A percentile compares a stretch with the other conserved stretches of the same genome.
Evolutionary conservation across 2,329 filamentous ascomycete species (phyloP).

Genomic region (Calonectria naviculata): DNA sequence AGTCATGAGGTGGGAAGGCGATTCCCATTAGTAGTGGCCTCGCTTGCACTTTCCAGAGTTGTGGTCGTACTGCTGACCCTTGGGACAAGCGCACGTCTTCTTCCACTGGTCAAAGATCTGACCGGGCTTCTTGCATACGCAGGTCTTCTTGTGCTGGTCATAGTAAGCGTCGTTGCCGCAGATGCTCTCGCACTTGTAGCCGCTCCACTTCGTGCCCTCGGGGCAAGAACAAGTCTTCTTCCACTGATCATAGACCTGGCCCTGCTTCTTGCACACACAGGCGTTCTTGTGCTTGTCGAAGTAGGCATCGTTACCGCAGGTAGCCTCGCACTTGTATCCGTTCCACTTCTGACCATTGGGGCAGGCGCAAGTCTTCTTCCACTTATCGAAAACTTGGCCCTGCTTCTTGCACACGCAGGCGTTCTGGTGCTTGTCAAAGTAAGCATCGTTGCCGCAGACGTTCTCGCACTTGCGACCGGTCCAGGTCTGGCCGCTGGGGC

Average conservation of each 20-base stretch:
- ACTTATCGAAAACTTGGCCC: neutral
- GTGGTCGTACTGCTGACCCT: neutral
- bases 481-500: neutral
- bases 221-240: neutral
- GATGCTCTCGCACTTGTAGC: neutral
- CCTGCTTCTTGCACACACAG: neutral
- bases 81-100: neutral
- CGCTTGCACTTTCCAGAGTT: neutral
- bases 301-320: neutral
- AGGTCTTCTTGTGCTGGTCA: neutral
- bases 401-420: neutral
- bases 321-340: neutral
- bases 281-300: neutral
- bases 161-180: neutral
- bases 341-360: neutral
- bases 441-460: neutral
- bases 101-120: neutral
- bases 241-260: neutral
- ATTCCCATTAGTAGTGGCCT: neutral
- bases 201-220: neutral
- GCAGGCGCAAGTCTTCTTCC: neutral
- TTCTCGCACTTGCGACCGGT: neutral
- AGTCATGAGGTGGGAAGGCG: neutral
- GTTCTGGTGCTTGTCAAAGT: neutral
- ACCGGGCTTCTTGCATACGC: neutral